A percentile compares a stretch with the other conserved stretches of the same genome.
These are phyloP conservation scores for Gastrodia elata DNA, from an alignment of 106 monocot genomes.

Conservation along the genomic window DNA sequence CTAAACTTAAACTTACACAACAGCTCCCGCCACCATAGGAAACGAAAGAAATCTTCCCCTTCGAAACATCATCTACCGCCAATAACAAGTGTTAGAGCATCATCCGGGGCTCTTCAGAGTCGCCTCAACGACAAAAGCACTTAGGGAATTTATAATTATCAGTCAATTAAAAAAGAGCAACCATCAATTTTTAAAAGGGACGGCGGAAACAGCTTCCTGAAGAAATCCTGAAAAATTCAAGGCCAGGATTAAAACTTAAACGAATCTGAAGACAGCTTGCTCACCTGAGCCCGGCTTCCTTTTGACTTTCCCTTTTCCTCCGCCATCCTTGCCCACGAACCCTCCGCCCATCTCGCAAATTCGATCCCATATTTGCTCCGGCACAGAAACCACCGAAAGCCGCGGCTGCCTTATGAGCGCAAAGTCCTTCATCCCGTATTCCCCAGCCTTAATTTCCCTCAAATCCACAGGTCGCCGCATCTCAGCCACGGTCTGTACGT, in stretches of 20 bases:
- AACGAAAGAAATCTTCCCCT: slow-evolving; percentile 10
- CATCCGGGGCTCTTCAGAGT: not conserved
- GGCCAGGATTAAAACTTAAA: not conserved
- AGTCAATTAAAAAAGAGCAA: not conserved
- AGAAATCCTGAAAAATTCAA: not conserved
- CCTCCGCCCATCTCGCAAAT: slow-evolving; percentile 86
- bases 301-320: slow-evolving; percentile 15
- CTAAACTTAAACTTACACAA: slow-evolving; percentile 10
- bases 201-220: not conserved
- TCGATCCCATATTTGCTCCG: slow-evolving; percentile 51
- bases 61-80: not conserved
- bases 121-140: not conserved
- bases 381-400: slow-evolving; percentile 80
- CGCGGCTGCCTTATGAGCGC: slow-evolving; percentile 65
- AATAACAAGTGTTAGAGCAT: not conserved
- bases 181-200: not conserved
- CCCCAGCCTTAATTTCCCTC: slow-evolving; percentile 61
- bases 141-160: not conserved
- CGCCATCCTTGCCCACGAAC: slow-evolving; percentile 4
- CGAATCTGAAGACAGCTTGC: not conserved
- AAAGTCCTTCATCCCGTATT: slow-evolving; percentile 43
- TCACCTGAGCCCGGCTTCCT: slow-evolving; percentile 7
- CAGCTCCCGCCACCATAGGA: slow-evolving; percentile 8
- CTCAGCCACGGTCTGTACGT: slow-evolving; percentile 55
- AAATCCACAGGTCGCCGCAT: slow-evolving; percentile 55